A percentile compares a stretch with the other conserved stretches of the same genome.
phyloP scores from a whole-genome alignment of 106 monocot species.

The Triglochin maritima region DNA sequence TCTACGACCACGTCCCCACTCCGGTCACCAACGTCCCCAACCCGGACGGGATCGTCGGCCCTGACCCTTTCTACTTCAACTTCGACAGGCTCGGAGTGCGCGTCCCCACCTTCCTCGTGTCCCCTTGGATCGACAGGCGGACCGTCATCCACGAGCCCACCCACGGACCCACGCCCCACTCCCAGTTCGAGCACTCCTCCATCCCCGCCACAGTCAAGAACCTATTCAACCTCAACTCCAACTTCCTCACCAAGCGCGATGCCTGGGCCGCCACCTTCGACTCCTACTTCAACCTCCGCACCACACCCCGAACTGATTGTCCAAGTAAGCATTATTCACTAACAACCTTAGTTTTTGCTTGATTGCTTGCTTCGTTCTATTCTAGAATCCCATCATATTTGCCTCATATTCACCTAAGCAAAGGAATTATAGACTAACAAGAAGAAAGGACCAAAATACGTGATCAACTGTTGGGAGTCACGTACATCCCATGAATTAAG shows the following conservation, averaged over 20 bases:
- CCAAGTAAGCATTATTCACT: constrained; percentile 37
- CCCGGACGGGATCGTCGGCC: constrained; percentile 75
- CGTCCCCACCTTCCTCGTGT: constrained; percentile 66
- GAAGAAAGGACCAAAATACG: too few species aligned
- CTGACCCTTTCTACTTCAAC: constrained; percentile 72
- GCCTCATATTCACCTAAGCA: too few species aligned
- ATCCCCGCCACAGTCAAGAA: constrained; percentile 38
- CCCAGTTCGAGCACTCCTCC: constrained; percentile 79
- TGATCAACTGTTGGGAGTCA: too few species aligned
- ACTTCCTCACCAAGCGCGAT: constrained; percentile 87
- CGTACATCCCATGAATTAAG: too few species aligned
- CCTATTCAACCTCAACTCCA: constrained; percentile 44
- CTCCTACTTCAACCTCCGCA: constrained; percentile 52
- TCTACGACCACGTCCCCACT: constrained; percentile 86
- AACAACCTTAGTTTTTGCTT: not conserved
- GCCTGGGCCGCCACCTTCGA: constrained; percentile 87
- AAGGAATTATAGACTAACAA: too few species aligned
- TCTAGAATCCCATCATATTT: too few species aligned
- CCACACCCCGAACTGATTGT: constrained; percentile 78
- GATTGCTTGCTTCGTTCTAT: not conserved
- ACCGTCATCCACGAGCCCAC: constrained; percentile 75
- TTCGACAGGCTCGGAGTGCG: constrained; percentile 74
- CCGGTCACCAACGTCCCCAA: constrained; percentile 67
- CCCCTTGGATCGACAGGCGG: constrained; percentile 67
- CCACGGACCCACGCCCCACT: constrained; percentile 48